Evolutionary conservation across 2,329 filamentous ascomycete species (phyloP), one percentile per base, ranked within the genome.

Genomic region (Microascus cirrosus): DNA sequence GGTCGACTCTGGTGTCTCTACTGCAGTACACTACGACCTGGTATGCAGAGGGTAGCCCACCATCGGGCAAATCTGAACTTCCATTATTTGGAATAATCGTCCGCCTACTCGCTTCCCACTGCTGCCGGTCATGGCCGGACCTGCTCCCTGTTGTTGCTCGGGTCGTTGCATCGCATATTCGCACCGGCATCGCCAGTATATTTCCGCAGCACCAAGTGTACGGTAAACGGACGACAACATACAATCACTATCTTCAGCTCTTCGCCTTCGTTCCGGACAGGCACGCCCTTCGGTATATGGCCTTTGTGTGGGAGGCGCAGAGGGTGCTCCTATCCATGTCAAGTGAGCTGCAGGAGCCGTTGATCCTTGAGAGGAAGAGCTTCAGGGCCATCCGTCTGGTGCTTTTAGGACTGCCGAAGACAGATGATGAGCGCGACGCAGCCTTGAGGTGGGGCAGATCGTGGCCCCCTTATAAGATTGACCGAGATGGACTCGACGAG

Each of bases 401-500:
- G 2, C 66, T 86, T 58, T 67, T 80, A 7, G 80, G 76, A 2
- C 70, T 79, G 58, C 73, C 74, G 51, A 85, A 83, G 63, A 79
- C 77, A 10, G 65, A 69, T 7, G 69, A 68, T 5, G 83, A 86
- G 66, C 69, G 67, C 15, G 74, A 73, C 36, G 76, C 75, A 35
- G 74, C 78, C 1, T 62, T 68, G 22, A 76, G 80, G 32, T 74
- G 82, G 58, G 70, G 72, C 1, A 72, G 76, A 55, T 75, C 74
- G 1, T 86, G 83, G 83, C 83, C 83, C 11, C 83, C 83, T 0
- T 85, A 83, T 67, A 70, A 81, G 58, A 71, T 74, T 42, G 73
- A 78, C 12, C 75, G 78, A 59, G 79, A 86, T 63, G 83, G 82
- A 1, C 77, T 81, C 60, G 83, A 86, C 64, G 82, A 83, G 61